These are phyloP conservation scores for Atkinsonella texensis DNA, from an alignment of 2,329 filamentous ascomycete species.

Conservation along the genomic window DNA sequence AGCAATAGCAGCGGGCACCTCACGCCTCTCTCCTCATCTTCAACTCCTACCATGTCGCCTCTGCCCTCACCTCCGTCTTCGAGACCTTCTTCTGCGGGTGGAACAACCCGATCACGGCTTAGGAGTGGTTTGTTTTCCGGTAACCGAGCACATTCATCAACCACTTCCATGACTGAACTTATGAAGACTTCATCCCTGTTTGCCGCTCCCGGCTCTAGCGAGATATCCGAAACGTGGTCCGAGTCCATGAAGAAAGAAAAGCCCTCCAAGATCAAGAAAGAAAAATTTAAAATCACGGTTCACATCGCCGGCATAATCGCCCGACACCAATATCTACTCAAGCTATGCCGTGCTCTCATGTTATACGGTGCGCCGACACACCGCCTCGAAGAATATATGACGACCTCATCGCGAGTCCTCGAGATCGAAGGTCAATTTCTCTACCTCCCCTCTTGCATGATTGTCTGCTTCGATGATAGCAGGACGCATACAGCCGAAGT, in stretches of 20 bases:
- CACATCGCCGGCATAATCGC: conserved; percentile 59
- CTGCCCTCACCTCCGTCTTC: conserved; percentile 28
- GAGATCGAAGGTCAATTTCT: conserved; percentile 84
- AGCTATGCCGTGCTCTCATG: conserved; percentile 80
- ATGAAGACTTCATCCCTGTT: conserved; percentile 43
- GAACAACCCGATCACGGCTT: conserved; percentile 21
- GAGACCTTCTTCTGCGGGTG: conserved; percentile 25
- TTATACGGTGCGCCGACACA: conserved; percentile 83
- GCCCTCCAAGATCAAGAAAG: conserved; percentile 24
- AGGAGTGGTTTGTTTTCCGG: conserved; percentile 29
- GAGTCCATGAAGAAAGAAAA: conserved; percentile 31
- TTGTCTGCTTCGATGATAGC: conserved; percentile 76
- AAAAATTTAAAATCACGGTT: conserved; percentile 35
- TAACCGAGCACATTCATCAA: conserved; percentile 27
- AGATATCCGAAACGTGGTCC: conserved; percentile 30
- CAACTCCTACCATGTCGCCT: conserved; percentile 30
- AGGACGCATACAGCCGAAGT: conserved; percentile 68
- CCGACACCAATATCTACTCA: conserved; percentile 71
- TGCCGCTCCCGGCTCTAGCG: conserved; percentile 33
- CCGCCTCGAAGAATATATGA: conserved; percentile 83
- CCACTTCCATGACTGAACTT: conserved; percentile 36
- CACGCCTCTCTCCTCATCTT: conserved; percentile 26
- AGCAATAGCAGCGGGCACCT: conserved; percentile 26
- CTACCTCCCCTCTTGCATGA: conserved; percentile 88
- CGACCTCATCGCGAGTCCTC: conserved; percentile 77